These are phyloP conservation scores for Trichosanthes cucumerina DNA, from an alignment of 306 rosid genomes.

Conservation along the genomic window DNA sequence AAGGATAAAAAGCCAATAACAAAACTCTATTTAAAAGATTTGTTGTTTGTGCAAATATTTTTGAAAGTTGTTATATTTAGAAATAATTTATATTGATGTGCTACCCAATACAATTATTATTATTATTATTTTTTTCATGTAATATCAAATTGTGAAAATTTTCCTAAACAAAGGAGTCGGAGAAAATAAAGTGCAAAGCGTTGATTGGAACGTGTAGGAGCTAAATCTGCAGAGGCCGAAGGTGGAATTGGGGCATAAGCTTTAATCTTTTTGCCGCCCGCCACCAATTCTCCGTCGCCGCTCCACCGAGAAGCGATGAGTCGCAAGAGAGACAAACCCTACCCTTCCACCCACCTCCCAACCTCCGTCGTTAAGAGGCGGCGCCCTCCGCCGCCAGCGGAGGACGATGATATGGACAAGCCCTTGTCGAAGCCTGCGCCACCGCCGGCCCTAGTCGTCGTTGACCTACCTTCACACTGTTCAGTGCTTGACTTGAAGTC, in stretches of 20 bases:
- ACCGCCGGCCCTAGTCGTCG: conserved; percentile 59
- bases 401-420: conserved; percentile 16
- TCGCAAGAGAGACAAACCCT: conserved; percentile 67
- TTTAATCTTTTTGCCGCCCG: not conserved
- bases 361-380: conserved; percentile 17
- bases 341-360: conserved; percentile 39
- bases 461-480: conserved; percentile 63
- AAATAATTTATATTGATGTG: too few relatives aligned
- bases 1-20: too few relatives aligned
- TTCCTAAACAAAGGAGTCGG: not conserved
- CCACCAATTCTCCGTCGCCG: not conserved
- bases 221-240: not conserved
- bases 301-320: conserved; percentile 28
- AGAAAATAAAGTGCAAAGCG: not conserved
- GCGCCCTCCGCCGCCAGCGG: conserved; percentile 20
- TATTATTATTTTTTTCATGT: too few relatives aligned
- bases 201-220: not conserved
- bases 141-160: too few relatives aligned
- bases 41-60: too few relatives aligned
- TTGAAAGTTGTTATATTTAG: too few relatives aligned
- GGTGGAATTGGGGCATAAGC: not conserved
- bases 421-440: conserved; percentile 49
- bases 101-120: too few relatives aligned
- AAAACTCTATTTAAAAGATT: too few relatives aligned
- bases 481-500: conserved; percentile 88